Percentiles rank a stretch among this genome's conserved stretches.
Conservation (phyloP, 169 alveolate species). For the Plasmodium ovale region DNA sequence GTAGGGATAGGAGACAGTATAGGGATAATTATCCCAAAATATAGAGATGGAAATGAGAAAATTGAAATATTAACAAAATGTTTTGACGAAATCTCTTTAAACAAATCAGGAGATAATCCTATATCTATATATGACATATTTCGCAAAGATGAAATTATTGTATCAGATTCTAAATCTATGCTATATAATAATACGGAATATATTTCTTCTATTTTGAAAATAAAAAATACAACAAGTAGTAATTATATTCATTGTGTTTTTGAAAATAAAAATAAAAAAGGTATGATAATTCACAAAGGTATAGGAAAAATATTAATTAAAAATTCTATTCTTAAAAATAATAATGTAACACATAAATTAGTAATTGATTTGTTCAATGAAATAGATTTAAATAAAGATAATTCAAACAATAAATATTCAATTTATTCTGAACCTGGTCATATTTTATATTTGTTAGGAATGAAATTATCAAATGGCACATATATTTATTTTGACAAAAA, state of each 20-base stretch:
- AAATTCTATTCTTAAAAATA: background rate
- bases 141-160: conserved; percentile 14
- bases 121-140: conserved; percentile 45
- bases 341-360: background rate
- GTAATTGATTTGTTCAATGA: conserved; percentile 42
- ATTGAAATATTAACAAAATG: conserved; percentile 36
- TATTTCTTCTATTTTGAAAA: conserved; percentile 28
- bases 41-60: conserved; percentile 36
- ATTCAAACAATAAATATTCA: conserved; percentile 12
- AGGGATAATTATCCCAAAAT: conserved; percentile 49
- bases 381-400: conserved; percentile 15
- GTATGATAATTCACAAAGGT: conserved; percentile 22
- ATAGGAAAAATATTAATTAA: conserved; percentile 36
- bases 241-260: conserved; percentile 27
- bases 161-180: background rate
- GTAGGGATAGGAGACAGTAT: conserved; percentile 40
- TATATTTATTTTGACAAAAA: conserved; percentile 15
- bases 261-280: conserved; percentile 24
- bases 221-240: conserved; percentile 19
- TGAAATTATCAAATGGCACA: background rate
- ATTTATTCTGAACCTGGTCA: conserved; percentile 29
- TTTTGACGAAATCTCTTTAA: conserved; percentile 42
- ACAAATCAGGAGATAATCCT: conserved; percentile 17
- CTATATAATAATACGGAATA: conserved; percentile 23
- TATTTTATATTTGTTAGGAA: conserved; percentile 34